A percentile compares a stretch with the other conserved stretches of the same genome.
phyloP scores from a whole-genome alignment of 306 rosid genomes.

The Lathyrus sativus region DNA sequence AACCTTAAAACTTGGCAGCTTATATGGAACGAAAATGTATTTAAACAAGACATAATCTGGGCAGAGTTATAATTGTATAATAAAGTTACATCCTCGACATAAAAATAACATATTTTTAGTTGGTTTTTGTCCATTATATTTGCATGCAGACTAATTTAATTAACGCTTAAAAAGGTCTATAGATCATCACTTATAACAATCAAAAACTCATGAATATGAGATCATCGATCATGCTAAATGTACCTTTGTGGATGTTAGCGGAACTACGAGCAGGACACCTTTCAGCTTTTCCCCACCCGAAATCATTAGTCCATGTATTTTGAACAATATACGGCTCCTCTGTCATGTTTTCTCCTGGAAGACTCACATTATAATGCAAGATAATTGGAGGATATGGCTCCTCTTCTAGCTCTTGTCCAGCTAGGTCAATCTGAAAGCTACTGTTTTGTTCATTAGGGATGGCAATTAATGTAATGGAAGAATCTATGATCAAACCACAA shows the following conservation, averaged over 20 bases:
- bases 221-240: background rate
- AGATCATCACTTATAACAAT: conserved; percentile 10
- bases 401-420: conserved; percentile 57
- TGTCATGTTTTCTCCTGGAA: conserved; percentile 78
- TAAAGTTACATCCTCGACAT: conserved; percentile 15
- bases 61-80: conserved; percentile 13
- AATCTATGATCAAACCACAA: conserved; percentile 82
- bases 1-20: conserved; percentile 6
- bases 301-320: conserved; percentile 79
- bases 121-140: conserved; percentile 1
- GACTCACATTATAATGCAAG: conserved; percentile 74
- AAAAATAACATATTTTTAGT: conserved; percentile 12
- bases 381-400: conserved; percentile 64
- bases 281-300: conserved; percentile 86
- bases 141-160: conserved; percentile 29
- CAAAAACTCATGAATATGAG: conserved; percentile 10
- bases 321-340: conserved; percentile 78
- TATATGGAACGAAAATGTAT: too few species aligned
- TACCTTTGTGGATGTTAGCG: conserved; percentile 62
- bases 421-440: conserved; percentile 77
- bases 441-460: conserved; percentile 62
- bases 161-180: conserved; percentile 30
- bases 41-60: too few species aligned
- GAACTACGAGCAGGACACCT: conserved; percentile 71
- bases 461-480: conserved; percentile 81